Evolutionary conservation across 805 yeast genomes (phyloP).

Genomic region (Isabelozyma pseudorhagii): DNA sequence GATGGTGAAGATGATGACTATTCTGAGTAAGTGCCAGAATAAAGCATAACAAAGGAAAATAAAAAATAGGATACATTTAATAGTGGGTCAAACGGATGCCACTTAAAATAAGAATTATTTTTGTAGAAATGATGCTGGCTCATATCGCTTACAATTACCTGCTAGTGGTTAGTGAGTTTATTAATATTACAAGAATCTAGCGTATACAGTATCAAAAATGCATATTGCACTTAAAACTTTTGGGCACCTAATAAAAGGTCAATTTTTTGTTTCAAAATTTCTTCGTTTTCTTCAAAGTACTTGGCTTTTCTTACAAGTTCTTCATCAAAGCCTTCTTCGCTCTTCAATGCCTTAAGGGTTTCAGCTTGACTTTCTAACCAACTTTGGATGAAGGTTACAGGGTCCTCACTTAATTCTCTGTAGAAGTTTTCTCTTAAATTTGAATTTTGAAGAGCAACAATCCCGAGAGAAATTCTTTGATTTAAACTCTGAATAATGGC

Average conservation of each 20-base stretch:
- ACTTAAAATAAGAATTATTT: too few relatives aligned
- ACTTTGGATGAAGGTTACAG: conserved; percentile 67
- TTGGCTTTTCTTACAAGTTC: conserved; percentile 82
- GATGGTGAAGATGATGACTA: conserved; percentile 11
- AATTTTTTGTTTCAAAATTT: conserved; percentile 69
- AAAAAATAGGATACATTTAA: not conserved
- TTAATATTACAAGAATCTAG: not conserved
- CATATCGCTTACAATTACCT: not conserved
- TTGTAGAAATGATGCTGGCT: too few relatives aligned
- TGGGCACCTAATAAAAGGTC: conserved; percentile 67
- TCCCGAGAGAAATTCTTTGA: conserved; percentile 45
- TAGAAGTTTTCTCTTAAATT: conserved; percentile 76
- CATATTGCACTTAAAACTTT: conserved; percentile 26
- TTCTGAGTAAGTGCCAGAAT: conserved; percentile 4
- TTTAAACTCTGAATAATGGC: conserved; percentile 40
- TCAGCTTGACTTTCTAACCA: conserved; percentile 81
- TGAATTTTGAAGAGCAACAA: conserved; percentile 52
- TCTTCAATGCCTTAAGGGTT: conserved; percentile 78
- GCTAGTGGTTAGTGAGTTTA: not conserved
- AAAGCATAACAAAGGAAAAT: not conserved
- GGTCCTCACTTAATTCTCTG: conserved; percentile 68
- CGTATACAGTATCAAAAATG: not conserved
- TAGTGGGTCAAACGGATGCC: too few relatives aligned
- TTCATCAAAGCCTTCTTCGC: conserved; percentile 88
- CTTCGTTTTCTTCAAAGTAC: conserved; percentile 69